Conservation (phyloP, 305 asterid species). For the Fraxinus velutina region DNA sequence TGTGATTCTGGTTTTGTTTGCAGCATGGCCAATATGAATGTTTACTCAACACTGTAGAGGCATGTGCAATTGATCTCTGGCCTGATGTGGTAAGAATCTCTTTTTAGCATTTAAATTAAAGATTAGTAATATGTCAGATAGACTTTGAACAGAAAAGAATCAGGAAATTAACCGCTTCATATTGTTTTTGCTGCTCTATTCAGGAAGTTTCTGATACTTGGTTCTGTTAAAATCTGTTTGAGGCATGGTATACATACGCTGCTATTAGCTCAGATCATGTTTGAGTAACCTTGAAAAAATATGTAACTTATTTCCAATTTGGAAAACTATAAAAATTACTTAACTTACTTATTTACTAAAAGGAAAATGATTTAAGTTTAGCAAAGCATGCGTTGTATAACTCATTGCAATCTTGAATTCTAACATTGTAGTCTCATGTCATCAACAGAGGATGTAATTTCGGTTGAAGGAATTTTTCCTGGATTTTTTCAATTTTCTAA, state of each 20-base stretch:
- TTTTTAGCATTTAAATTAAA: slow-evolving; percentile 1
- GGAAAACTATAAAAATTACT: background rate
- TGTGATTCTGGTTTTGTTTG: slow-evolving; percentile 15
- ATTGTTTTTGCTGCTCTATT: background rate
- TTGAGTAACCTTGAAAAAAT: background rate
- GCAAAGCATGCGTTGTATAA: background rate
- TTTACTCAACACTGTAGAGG: slow-evolving; percentile 72
- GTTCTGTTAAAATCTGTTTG: background rate
- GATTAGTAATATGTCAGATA: background rate
- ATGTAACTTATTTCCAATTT: background rate
- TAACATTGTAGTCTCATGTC: slow-evolving; percentile 2
- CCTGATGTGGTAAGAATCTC: slow-evolving; percentile 68
- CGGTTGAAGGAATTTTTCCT: background rate
- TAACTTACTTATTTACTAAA: background rate
- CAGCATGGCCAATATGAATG: slow-evolving; percentile 85
- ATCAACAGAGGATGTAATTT: slow-evolving; percentile 2
- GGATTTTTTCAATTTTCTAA: background rate
- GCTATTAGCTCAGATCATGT: background rate
- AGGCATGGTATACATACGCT: background rate
- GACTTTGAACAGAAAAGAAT: background rate
- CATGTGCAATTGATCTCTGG: slow-evolving; percentile 88
- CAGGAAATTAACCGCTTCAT: background rate
- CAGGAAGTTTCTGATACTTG: background rate
- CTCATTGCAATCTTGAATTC: background rate
- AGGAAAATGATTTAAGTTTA: background rate